These are phyloP conservation scores for Scheffersomyces insectosa DNA, from an alignment of 1,139 yeast genomes.

Conservation along the genomic window DNA sequence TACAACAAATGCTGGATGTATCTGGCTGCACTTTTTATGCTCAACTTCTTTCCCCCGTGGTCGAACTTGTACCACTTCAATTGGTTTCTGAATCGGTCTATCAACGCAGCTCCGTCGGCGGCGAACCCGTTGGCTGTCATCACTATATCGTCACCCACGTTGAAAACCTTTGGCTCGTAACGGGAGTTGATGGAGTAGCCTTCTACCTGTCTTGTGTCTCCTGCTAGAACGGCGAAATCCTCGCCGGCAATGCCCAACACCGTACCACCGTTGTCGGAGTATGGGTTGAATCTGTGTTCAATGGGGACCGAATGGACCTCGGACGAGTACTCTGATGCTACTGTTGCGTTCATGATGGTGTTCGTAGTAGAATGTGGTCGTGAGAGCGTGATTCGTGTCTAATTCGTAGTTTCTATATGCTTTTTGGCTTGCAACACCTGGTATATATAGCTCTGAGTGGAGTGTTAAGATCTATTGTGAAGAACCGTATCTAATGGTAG, in stretches of 20 bases:
- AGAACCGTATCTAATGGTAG: too few species aligned
- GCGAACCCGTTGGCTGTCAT: conserved; percentile 96
- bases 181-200: conserved; percentile 94
- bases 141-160: conserved; percentile 84
- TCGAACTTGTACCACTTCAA: conserved; percentile 94
- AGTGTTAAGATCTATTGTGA: too few species aligned
- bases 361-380: conserved; percentile 3
- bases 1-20: conserved; percentile 87
- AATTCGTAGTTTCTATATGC: too few species aligned
- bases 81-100: conserved; percentile 72
- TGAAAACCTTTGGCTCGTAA: conserved; percentile 86
- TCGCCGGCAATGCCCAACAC: conserved; percentile 97
- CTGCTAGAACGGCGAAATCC: conserved; percentile 95
- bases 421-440: too few species aligned
- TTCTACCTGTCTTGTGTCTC: conserved; percentile 94
- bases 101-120: conserved; percentile 89
- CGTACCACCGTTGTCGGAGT: conserved; percentile 96
- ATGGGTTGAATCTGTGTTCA: conserved; percentile 94
- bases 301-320: conserved; percentile 63
- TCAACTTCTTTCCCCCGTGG: conserved; percentile 69
- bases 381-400: not conserved
- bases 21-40: conserved; percentile 79
- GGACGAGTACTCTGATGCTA: conserved; percentile 61
- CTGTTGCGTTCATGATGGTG: conserved; percentile 32
- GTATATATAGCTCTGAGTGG: too few species aligned